Evolutionary conservation across 176 grass and related monocot species (phyloP), one percentile per base, ranked within the genome.

Genomic region (Musa troglodytarum): DNA sequence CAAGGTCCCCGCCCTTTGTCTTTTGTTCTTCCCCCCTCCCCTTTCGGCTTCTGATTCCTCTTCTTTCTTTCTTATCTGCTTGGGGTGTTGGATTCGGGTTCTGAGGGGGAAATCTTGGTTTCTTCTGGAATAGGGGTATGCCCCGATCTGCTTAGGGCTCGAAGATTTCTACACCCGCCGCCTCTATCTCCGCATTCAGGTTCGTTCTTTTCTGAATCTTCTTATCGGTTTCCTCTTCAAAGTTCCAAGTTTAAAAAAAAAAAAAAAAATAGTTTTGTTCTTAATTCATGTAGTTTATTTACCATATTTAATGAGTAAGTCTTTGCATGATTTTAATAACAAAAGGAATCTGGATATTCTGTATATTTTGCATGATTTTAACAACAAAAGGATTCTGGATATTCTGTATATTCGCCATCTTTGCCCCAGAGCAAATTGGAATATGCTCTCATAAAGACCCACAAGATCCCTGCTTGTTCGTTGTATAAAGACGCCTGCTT

Each of bases 121-220:
- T 22, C 28, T 9, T 21, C 21, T 79, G n/a, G 66, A 67, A 23
- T 81, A 90, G 92, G 88, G 92, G 16, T 88, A 91, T 51, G 92
- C 85, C 53, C 92, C 92, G 83, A 88, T 96, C 72, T 96, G 88
- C 73, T 74, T 96, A 50, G 92, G 92, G 19, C 72, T 86, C 52
- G 92, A 96, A 73, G 92, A 96, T 85, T 96, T 96, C 79, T 96
- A 96, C 52, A 82, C 85, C 64, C 92, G 92, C 10, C 88, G 92
- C 21, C 83, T 96, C 49, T 89, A 96, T 55, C 65, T 92, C 74
- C 86, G 89, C 71, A 89, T 92, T 79, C 85, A 89, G 89, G 89
- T 92, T 26, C 3, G 53, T 56, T 55, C 63, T 65, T 61, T 55
- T 56, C 15, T 21, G 10, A 52, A 70, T 70, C 24, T 34, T 43